Evolutionary conservation across 176 grass and related monocot species (phyloP).

Genomic region (Eleusine indica): DNA sequence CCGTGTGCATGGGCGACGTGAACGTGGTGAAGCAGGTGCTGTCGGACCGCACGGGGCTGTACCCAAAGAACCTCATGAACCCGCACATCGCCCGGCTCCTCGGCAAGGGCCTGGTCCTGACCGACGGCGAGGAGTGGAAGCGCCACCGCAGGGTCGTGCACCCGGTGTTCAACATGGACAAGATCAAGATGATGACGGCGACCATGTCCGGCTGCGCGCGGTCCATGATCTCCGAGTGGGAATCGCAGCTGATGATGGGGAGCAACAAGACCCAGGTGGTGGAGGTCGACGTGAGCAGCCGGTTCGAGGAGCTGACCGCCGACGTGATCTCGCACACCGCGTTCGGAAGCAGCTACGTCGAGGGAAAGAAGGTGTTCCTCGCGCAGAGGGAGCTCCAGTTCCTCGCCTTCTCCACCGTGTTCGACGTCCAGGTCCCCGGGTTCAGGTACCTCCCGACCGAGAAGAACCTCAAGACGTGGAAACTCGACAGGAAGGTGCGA

Average conservation of each 20-base stretch:
- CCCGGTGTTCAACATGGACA: slow-evolving; percentile 64
- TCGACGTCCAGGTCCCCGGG: slow-evolving; percentile 29
- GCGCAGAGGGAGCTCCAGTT: slow-evolving; percentile 52
- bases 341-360: slow-evolving; percentile 61
- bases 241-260: background rate
- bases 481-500: slow-evolving; percentile 37
- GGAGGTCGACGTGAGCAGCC: slow-evolving; percentile 48
- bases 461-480: slow-evolving; percentile 34
- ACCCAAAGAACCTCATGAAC: slow-evolving; percentile 34
- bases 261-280: background rate
- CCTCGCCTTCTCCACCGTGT: slow-evolving; percentile 34
- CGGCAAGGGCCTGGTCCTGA: slow-evolving; percentile 58
- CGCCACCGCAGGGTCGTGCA: slow-evolving; percentile 61
- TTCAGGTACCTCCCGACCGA: slow-evolving; percentile 34
- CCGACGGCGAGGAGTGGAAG: slow-evolving; percentile 61
- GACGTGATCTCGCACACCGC: slow-evolving; percentile 66
- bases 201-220: slow-evolving; percentile 45
- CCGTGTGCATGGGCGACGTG: slow-evolving; percentile 47
- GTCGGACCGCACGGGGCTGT: slow-evolving; percentile 39
- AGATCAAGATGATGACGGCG: slow-evolving; percentile 73
- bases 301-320: slow-evolving; percentile 61
- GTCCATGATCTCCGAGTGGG: slow-evolving; percentile 61
- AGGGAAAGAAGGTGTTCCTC: slow-evolving; percentile 52
- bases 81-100: slow-evolving; percentile 38
- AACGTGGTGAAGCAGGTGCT: slow-evolving; percentile 48